Conservation (phyloP, 768 basidiomycete genomes). For the Panaeolus papilionaceus region DNA sequence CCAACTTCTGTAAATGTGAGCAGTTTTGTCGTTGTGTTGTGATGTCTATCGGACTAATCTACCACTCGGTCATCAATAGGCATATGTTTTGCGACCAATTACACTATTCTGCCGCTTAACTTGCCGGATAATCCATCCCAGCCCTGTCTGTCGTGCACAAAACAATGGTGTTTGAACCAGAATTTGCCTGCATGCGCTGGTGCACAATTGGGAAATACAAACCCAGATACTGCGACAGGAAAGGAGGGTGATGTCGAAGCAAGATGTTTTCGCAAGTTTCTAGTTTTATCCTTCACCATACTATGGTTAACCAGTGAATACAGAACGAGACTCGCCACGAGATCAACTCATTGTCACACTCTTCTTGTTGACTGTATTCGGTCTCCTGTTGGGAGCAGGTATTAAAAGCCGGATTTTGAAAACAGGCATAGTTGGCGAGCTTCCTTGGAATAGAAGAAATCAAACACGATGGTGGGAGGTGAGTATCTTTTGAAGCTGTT, state of each 20-base stretch:
- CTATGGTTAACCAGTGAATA: slow-evolving; percentile 22
- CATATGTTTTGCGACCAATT: slow-evolving; percentile 90
- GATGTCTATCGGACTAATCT: slow-evolving; percentile 5
- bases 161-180: slow-evolving; percentile 95
- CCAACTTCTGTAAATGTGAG: slow-evolving; percentile 89
- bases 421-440: slow-evolving; percentile 69
- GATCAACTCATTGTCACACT: slow-evolving; percentile 93
- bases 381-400: slow-evolving; percentile 83
- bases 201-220: slow-evolving; percentile 82
- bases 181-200: slow-evolving; percentile 85
- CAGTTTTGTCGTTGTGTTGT: slow-evolving; percentile 11
- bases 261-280: slow-evolving; percentile 87
- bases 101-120: slow-evolving; percentile 82
- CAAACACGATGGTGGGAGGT: slow-evolving; percentile 88
- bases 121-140: slow-evolving; percentile 85
- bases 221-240: slow-evolving; percentile 93
- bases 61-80: slow-evolving; percentile 51
- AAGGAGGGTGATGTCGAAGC: slow-evolving; percentile 97
- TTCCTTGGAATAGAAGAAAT: slow-evolving; percentile 58
- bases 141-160: slow-evolving; percentile 92
- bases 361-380: slow-evolving; percentile 88
- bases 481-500: slow-evolving; percentile 32
- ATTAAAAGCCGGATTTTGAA: slow-evolving; percentile 84
- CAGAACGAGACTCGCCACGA: slow-evolving; percentile 94
- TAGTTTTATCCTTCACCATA: slow-evolving; percentile 11